Conservation (phyloP, 2,329 filamentous ascomycete genomes). For the Dactylellina sp. region DNA sequence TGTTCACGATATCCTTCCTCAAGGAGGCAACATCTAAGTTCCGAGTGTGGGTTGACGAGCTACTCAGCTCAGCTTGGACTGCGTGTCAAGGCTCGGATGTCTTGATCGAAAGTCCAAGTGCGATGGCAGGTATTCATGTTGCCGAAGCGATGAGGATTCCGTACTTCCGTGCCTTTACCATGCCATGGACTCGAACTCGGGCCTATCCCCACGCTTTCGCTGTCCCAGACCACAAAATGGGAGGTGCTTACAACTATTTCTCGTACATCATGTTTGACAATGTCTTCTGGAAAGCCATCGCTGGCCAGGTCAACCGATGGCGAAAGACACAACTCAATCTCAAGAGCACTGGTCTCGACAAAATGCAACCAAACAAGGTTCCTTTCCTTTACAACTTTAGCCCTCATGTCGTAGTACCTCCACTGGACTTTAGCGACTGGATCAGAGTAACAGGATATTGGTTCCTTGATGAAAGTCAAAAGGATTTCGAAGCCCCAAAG, state of each 20-base stretch:
- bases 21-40: slow-evolving; percentile 81
- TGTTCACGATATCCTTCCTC: slow-evolving; percentile 93
- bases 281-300: slow-evolving; percentile 94
- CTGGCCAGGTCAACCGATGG: slow-evolving; percentile 92
- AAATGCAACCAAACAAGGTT: slow-evolving; percentile 96
- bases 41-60: slow-evolving; percentile 81
- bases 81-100: slow-evolving; percentile 89
- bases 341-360: slow-evolving; percentile 83
- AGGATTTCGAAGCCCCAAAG: slow-evolving; percentile 76
- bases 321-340: slow-evolving; percentile 82
- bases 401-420: slow-evolving; percentile 90
- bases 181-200: slow-evolving; percentile 97
- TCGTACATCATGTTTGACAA: slow-evolving; percentile 97
- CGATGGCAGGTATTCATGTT: slow-evolving; percentile 98
- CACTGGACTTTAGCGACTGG: slow-evolving; percentile 96
- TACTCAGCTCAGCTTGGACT: slow-evolving; percentile 82
- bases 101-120: slow-evolving; percentile 92
- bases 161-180: slow-evolving; percentile 97
- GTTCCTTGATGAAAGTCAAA: slow-evolving; percentile 84
- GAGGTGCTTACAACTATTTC: slow-evolving; percentile 92
- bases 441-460: slow-evolving; percentile 97
- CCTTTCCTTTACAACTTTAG: slow-evolving; percentile 99
- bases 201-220: slow-evolving; percentile 97
- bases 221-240: slow-evolving; percentile 91
- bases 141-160: slow-evolving; percentile 92